These are phyloP conservation scores for Hypoxylon sp. DNA, from an alignment of 2,329 filamentous ascomycete genomes.

Conservation along the genomic window DNA sequence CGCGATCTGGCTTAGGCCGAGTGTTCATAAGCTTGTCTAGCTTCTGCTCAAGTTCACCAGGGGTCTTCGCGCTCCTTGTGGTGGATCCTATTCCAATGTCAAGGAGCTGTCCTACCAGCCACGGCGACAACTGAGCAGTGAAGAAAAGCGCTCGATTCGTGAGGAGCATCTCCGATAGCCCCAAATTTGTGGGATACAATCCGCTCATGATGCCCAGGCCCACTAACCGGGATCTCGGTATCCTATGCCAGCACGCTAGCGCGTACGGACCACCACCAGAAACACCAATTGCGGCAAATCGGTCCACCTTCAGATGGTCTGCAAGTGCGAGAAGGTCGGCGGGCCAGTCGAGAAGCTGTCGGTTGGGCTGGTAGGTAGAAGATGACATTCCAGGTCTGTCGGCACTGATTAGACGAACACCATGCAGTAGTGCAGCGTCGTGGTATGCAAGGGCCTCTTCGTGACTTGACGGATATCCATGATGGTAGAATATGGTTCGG, in stretches of 20 bases:
- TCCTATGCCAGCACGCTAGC: conserved; percentile 44
- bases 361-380: conserved; percentile 52
- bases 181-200: conserved; percentile 44
- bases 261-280: conserved; percentile 52
- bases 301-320: conserved; percentile 42
- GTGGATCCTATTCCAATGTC: conserved; percentile 28
- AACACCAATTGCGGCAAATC: conserved; percentile 50
- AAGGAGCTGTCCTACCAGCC: conserved; percentile 33
- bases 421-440: conserved; percentile 27
- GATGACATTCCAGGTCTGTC: conserved; percentile 55
- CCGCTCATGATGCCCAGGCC: conserved; percentile 38
- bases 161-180: conserved; percentile 45
- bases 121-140: conserved; percentile 38
- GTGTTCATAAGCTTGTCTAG: conserved; percentile 12
- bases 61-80: conserved; percentile 22
- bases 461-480: conserved; percentile 54
- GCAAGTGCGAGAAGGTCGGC: conserved; percentile 48
- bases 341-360: conserved; percentile 47
- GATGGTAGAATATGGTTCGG: conserved; percentile 51
- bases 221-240: conserved; percentile 41
- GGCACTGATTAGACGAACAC: conserved; percentile 51
- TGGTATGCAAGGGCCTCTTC: conserved; percentile 45
- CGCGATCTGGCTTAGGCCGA: conserved; percentile 14
- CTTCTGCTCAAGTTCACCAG: conserved; percentile 19
- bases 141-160: conserved; percentile 37